Conservation (phyloP, 2,329 filamentous ascomycete species). For the Alternaria conjuncta region DNA sequence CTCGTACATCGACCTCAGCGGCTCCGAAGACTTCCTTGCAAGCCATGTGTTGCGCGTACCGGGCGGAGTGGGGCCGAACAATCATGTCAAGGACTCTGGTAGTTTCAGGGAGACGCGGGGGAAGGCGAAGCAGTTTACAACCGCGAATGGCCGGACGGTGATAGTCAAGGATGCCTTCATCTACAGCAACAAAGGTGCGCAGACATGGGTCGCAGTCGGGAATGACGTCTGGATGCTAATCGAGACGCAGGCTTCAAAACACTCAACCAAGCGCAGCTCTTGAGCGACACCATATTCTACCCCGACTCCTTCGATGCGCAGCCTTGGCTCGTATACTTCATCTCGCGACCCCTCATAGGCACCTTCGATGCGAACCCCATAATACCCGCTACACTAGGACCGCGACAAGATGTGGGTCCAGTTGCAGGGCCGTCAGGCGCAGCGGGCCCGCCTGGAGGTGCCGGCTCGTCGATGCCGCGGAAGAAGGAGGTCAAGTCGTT, state of each 20-base stretch:
- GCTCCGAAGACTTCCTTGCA: slow-evolving; percentile 91
- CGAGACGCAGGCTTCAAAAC: slow-evolving; percentile 78
- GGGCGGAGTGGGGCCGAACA: slow-evolving; percentile 54
- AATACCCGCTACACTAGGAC: slow-evolving; percentile 61
- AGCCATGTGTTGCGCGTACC: slow-evolving; percentile 95
- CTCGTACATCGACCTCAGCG: slow-evolving; percentile 78
- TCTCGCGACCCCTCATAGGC: slow-evolving; percentile 86
- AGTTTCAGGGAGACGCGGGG: slow-evolving; percentile 81
- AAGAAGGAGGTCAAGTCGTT: slow-evolving; percentile 95
- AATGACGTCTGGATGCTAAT: slow-evolving; percentile 15
- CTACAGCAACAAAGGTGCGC: slow-evolving; percentile 91
- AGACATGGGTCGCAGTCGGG: neutral
- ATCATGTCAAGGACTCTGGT: slow-evolving; percentile 58
- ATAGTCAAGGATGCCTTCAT: slow-evolving; percentile 92
- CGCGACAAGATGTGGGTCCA: slow-evolving; percentile 24
- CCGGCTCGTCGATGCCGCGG: slow-evolving; percentile 58
- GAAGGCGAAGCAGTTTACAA: slow-evolving; percentile 93
- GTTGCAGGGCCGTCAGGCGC: slow-evolving; percentile 1
- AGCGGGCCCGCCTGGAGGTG: slow-evolving; percentile 28
- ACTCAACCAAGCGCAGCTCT: slow-evolving; percentile 84
- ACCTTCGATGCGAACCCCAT: slow-evolving; percentile 79
- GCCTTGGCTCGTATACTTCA: slow-evolving; percentile 97
- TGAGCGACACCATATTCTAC: slow-evolving; percentile 86
- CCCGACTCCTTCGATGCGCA: slow-evolving; percentile 86
- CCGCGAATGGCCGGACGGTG: slow-evolving; percentile 88